Evolutionary conservation across 106 monocot species (phyloP), one percentile per base, ranked within the genome.

Genomic region (Platanthera guangdongensis): DNA sequence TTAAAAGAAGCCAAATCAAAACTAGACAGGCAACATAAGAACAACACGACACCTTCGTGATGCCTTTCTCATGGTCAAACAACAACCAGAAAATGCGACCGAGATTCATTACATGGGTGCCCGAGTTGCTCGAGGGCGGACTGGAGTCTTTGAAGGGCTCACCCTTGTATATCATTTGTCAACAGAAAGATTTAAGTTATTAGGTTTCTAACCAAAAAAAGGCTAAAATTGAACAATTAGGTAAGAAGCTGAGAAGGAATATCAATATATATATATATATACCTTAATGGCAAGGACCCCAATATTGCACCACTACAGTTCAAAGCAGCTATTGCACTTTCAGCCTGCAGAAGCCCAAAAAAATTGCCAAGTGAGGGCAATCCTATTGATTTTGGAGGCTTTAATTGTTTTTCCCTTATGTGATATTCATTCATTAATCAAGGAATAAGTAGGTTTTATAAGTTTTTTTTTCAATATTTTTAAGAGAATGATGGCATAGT

Each of bases 101-200:
- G 50, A 28, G 60, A 68, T 30, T 68, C 74, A 78, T 65, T 67
- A 64, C 80, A 77, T 60, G 28, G 77, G 72, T 59, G 74, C 69
- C 18, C 81, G 81, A 74, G 85, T 65, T 45, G 75, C 74, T 25
- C 81, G 78, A 47, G 76, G 78, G 69, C 85, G 81, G 21, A 85
- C 78, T 28, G 85, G 85, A 78, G 85, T 85, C 76, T 85, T 85
- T 21, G 85, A 85, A 52, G 85, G 85, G 71, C 85, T 85, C 46
- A 85, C 64, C 81, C 85, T 84, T 57, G 59, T 16, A 60, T 1
- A 60, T 57, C 14, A 50, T 32, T 2, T 8, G 16, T 12, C 6
- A 57, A 9, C 16, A 72, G 5, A 72, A 53, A 47, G n/a, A 39
- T 21, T 10, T 21, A 67, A 30, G 67, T 19, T 63, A 21, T 63